phyloP scores from a whole-genome alignment of 805 yeast species.

The Torulaspora delbrueckii region DNA sequence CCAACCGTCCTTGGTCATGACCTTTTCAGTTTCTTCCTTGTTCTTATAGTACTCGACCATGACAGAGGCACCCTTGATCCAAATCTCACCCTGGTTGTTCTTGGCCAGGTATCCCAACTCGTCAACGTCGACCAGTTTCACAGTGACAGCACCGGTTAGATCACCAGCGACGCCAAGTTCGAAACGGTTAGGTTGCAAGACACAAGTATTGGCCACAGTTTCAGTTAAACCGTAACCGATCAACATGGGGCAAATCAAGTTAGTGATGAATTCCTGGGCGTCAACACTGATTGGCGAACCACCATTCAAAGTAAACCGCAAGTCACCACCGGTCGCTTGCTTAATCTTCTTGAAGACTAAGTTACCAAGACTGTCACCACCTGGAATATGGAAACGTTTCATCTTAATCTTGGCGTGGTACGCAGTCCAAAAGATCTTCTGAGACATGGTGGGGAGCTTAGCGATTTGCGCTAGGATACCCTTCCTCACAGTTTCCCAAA shows the following conservation, averaged over 20 bases:
- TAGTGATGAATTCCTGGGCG: constrained; percentile 77
- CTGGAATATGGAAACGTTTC: constrained; percentile 65
- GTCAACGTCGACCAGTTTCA: constrained; percentile 82
- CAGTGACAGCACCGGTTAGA: constrained; percentile 74
- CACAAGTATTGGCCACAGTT: constrained; percentile 82
- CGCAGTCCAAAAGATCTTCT: constrained; percentile 86
- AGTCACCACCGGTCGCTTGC: constrained; percentile 90
- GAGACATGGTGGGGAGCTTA: constrained; percentile 58
- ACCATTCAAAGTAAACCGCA: constrained; percentile 74
- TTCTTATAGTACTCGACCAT: constrained; percentile 76
- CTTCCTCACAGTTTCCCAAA: constrained; percentile 93
- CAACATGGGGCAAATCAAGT: constrained; percentile 76
- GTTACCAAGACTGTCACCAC: constrained; percentile 57
- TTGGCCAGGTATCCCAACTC: constrained; percentile 90
- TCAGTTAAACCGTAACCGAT: constrained; percentile 97
- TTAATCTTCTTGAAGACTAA: constrained; percentile 81
- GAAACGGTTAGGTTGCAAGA: constrained; percentile 58
- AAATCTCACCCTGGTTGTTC: constrained; percentile 89
- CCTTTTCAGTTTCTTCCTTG: constrained; percentile 69
- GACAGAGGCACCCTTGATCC: constrained; percentile 70
- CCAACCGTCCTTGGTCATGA: constrained; percentile 85
- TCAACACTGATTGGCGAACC: constrained; percentile 83
- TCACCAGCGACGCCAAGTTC: constrained; percentile 80
- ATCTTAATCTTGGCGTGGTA: constrained; percentile 66
- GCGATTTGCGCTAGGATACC: constrained; percentile 77